Percentiles rank a stretch among this genome's conserved stretches.
Conservation (phyloP, 768 basidiomycete genomes). For the Tricholoma hemisulphureum region DNA sequence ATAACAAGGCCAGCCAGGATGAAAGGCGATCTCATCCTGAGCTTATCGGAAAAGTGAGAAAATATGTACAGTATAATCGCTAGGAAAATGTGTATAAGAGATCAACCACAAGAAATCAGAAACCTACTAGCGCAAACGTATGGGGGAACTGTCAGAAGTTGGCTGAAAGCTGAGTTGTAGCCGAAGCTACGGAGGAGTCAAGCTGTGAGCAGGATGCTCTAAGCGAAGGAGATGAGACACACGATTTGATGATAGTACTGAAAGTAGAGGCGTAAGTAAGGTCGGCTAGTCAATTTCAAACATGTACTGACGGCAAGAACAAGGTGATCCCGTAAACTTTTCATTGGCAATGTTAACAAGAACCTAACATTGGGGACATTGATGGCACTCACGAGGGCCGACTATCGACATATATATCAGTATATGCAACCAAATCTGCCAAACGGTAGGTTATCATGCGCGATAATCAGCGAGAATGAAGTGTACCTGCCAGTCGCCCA, state of each 20-base stretch:
- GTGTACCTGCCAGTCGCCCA: constrained; percentile 59
- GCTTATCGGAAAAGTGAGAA: constrained; percentile 58
- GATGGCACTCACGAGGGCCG: constrained; percentile 49
- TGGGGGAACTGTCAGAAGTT: constrained; percentile 67
- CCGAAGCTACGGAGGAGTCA: constrained; percentile 59
- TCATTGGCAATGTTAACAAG: not conserved
- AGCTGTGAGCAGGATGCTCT: not conserved
- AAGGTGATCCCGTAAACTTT: constrained; percentile 68
- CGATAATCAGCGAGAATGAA: not conserved
- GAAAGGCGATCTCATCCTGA: constrained; percentile 55
- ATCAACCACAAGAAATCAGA: not conserved
- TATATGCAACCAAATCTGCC: constrained; percentile 48
- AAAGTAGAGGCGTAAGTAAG: not conserved
- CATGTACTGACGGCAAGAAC: constrained; percentile 63
- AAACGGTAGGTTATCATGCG: not conserved
- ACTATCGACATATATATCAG: constrained; percentile 58
- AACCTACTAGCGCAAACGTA: constrained; percentile 60
- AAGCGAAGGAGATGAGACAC: constrained; percentile 7
- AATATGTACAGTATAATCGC: constrained; percentile 53
- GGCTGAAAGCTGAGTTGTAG: constrained; percentile 51
- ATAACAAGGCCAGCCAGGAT: constrained; percentile 50
- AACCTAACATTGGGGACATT: not conserved
- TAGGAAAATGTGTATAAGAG: constrained; percentile 18
- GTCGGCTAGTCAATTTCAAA: not conserved
- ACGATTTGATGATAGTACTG: constrained; percentile 62